Evolutionary conservation across 345 rosid species (phyloP).

Genomic region (Bruguiera sexangula): DNA sequence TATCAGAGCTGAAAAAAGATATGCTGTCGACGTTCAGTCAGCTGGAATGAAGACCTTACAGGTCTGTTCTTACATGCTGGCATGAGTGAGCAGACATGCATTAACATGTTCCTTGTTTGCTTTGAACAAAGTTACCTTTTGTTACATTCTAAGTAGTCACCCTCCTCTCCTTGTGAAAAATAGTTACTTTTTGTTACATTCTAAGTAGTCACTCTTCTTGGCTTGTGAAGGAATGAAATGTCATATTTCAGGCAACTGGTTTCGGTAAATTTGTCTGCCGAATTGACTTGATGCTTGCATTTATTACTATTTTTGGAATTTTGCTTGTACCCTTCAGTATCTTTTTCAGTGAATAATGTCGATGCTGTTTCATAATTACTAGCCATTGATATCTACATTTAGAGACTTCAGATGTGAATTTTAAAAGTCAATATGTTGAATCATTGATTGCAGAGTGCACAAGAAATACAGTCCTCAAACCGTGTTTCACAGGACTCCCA

Average conservation of each 20-base stretch:
- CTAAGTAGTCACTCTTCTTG: no score
- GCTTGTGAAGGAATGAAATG: no score
- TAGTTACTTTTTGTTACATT: no score
- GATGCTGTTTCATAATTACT: not conserved
- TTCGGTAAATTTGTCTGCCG: not conserved
- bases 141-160: no score
- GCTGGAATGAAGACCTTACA: constrained; percentile 68
- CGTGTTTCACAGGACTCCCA: constrained; percentile 75
- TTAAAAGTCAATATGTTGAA: not conserved
- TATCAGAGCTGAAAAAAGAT: constrained; percentile 33
- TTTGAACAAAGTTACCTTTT: not conserved
- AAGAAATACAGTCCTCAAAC: constrained; percentile 61
- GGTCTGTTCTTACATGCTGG: constrained; percentile 27
- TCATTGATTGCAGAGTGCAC: constrained; percentile 48
- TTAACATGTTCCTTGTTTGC: not conserved
- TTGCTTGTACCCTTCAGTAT: not conserved
- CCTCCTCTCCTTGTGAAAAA: no score
- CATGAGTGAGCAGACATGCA: not conserved
- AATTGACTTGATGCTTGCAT: not conserved
- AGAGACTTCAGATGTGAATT: not conserved
- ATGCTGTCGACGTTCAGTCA: constrained; percentile 43
- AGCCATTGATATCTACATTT: not conserved
- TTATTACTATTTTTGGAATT: not conserved
- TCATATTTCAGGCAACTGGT: not conserved
- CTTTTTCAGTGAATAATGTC: not conserved